Conservation (phyloP, 2,329 filamentous ascomycete genomes). For the Penicillium sp. region DNA sequence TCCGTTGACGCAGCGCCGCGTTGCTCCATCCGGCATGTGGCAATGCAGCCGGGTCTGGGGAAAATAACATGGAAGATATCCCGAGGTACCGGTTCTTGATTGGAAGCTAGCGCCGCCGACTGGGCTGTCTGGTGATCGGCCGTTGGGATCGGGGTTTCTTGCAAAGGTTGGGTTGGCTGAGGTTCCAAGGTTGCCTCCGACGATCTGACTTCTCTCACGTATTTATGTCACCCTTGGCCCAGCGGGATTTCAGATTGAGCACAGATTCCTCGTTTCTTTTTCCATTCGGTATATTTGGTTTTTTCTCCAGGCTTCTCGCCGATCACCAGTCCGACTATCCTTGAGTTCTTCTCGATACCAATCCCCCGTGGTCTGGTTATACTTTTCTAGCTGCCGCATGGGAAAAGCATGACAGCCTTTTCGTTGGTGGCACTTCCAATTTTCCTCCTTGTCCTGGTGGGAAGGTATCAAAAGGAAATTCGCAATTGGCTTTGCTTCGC, state of each 20-base stretch:
- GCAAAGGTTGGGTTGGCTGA: neutral
- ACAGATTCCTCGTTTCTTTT: slow-evolving; percentile 2
- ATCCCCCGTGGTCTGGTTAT: no score
- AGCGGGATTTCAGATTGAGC: neutral
- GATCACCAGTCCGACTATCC: no score
- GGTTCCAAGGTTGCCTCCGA: neutral
- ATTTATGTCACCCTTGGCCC: neutral
- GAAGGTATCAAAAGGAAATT: slow-evolving; percentile 26
- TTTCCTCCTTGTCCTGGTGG: slow-evolving; percentile 29
- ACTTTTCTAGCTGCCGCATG: slow-evolving; percentile 9
- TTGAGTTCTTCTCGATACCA: no score
- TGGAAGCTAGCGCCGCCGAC: neutral
- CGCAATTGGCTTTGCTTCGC: slow-evolving; percentile 14
- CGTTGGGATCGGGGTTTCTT: neutral
- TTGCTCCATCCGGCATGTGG: slow-evolving; percentile 23
- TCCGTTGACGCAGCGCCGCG: slow-evolving; percentile 13
- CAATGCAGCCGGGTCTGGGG: slow-evolving; percentile 15
- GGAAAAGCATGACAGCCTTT: slow-evolving; percentile 34
- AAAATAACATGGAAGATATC: no score
- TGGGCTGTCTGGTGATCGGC: neutral
- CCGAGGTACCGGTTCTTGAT: slow-evolving; percentile 14
- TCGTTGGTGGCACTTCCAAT: slow-evolving; percentile 31
- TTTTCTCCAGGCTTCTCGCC: no score
- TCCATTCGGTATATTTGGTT: no score
- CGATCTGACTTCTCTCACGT: no score